A percentile compares a stretch with the other conserved stretches of the same genome.
Conservation (phyloP, 2,329 filamentous ascomycete genomes). For the Fusarium subtropicale region DNA sequence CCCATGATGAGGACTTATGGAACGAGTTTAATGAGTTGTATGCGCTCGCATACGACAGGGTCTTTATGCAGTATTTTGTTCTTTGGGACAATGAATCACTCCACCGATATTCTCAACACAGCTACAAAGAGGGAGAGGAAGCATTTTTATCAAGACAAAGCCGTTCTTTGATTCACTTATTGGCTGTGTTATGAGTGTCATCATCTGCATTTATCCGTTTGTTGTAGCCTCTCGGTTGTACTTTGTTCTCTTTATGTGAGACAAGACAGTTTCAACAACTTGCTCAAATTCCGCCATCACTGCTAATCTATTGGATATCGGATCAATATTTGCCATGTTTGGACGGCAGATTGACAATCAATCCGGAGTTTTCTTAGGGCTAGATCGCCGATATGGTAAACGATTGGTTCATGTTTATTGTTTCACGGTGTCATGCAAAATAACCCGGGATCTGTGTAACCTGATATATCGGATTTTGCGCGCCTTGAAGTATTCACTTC, state of each 20-base stretch:
- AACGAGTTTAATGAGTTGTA: background rate
- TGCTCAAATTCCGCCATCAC: background rate
- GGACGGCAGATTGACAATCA: background rate
- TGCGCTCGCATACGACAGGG: background rate
- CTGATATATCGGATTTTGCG: background rate
- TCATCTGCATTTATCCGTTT: background rate
- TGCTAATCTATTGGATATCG: background rate
- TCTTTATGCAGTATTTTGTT: background rate
- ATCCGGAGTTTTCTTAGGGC: background rate
- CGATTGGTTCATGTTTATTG: background rate
- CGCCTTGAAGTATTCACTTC: background rate
- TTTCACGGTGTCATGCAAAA: background rate
- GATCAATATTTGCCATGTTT: background rate
- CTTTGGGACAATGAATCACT: background rate
- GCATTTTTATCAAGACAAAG: background rate
- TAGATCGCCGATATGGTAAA: rapidly evolving
- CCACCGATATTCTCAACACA: background rate
- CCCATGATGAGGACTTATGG: background rate
- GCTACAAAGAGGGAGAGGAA: background rate
- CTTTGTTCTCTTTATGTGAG: background rate
- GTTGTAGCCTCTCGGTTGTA: background rate
- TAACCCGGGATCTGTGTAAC: background rate
- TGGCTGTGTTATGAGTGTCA: background rate
- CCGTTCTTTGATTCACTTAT: background rate
- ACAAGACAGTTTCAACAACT: background rate